Base-by-base conservation (phyloP, 2,329 filamentous ascomycete genomes). In the Aspergillus sp. region DNA sequence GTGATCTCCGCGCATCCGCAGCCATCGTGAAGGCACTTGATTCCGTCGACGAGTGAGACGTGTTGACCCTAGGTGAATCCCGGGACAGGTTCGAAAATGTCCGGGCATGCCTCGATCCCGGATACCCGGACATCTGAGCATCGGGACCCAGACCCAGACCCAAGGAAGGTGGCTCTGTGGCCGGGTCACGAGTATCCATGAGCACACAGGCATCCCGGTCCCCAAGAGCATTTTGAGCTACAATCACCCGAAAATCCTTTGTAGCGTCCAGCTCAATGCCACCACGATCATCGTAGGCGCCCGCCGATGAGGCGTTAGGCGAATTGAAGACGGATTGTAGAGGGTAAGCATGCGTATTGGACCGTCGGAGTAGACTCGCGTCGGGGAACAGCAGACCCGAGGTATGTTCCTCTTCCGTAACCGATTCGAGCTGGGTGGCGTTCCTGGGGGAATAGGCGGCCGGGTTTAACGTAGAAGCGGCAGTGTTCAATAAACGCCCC, bases 341-440 rank as follows among this genome's bases (percentile, higher is more conserved):
- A 48, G 66, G 66, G 50, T 65, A 69, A n/a, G 64, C 63, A 53
- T 67, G 63, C 42, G 59, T 63, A 54, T 66, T 63, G 39, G 68
- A 70, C 33, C 62, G 66, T 46, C 67, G 65, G 46, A 69, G 68
- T 9, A 68, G 59, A 48, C 62, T 71, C 36, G 65, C 63, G 57
- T 73, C 70, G 32, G 72, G 72, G 51, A 73, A 74, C 45, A 74
- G 59, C 41, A 74, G 63, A 35, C 69, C 68, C 41, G 71, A 71
- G 4, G 71, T 74, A 52, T 74, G 71, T 51, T 72, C 70, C 53
- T 74, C 72, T 50, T 74, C 72, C 1, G 70, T 73, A 27, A 72
- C 68, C 27, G 72, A 74, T 53, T 74, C 72, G 19, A 72, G 65
- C 29, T 66, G 64, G 27, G 62, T 58, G 10, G 62, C 52, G 48